Evolutionary conservation across 148 eudicot species (phyloP), one percentile per base, ranked within the genome.

Genomic region (Drosera capensis): DNA sequence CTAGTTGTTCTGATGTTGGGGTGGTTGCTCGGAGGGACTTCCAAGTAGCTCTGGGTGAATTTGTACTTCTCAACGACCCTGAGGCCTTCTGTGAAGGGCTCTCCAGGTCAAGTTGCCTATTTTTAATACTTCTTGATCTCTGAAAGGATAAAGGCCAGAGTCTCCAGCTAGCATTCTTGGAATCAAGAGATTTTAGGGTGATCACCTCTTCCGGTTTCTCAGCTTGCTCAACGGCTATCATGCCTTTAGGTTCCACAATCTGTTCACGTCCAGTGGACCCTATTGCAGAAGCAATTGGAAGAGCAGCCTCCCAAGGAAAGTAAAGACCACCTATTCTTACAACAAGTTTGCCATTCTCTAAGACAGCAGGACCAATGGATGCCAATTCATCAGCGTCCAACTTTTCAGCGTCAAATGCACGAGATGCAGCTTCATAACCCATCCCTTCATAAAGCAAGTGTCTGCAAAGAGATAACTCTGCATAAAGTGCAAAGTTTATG

Each of bases 1-100:
- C 72, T 58, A 90, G 71, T 60, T 85, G 88, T 44, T 90, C 93
- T 42, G 94, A 68, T 49, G 88, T 76, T 44, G 99, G 99, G 48
- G 64, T 66, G 34, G 71, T 68, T 23, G 59, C 69, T 52, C 68
- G 59, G 29, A 70, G 25, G 56, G 56, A 65, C 46, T 52, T 85
- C 55, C 74, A 76, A 20, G 47, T 53, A 46, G 22, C 57, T 50
- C 56, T 72, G 35, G 60, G 38, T 44, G 36, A 65, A 51, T 66
- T 64, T 23, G 48, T 30, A 28, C 38, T 49, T n/a, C 62, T 56
- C 31, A 24, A 51, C 29, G 34, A 34, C 11, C 48, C 43, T 35
- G 22, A 7, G 42, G 58, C 49, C 39, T 51, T 51, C 29, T 55
- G 57, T 15, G 49, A 21, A 62, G 42, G 38, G 39, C 40, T 47